phyloP scores from a whole-genome alignment of 2,329 filamentous ascomycete species.

The Fusarium aywerte region DNA sequence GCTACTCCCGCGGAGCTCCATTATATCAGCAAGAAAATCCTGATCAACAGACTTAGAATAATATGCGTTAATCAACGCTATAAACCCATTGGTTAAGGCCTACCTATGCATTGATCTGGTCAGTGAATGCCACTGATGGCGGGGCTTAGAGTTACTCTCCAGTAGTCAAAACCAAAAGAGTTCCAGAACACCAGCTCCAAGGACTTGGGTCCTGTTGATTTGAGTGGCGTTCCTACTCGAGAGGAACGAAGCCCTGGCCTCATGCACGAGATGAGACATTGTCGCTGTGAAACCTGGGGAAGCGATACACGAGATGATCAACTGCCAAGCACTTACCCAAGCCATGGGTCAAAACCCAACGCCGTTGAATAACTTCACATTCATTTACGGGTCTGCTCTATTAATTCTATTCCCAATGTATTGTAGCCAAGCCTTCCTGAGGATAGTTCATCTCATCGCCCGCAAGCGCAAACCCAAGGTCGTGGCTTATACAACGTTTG shows the following conservation, averaged over 20 bases:
- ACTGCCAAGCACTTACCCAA: background rate
- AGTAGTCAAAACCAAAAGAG: background rate
- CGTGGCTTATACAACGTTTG: background rate
- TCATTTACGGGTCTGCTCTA: too few relatives aligned
- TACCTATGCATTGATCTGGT: too few relatives aligned
- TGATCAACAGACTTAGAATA: too few relatives aligned
- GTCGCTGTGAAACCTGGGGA: background rate
- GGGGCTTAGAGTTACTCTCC: too few relatives aligned
- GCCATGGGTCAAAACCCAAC: too few relatives aligned
- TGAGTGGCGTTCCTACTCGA: background rate
- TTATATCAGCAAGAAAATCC: too few relatives aligned
- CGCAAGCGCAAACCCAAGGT: background rate
- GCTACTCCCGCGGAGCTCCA: too few relatives aligned
- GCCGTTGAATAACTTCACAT: too few relatives aligned
- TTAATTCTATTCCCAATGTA: background rate
- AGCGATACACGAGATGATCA: background rate
- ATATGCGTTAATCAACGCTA: too few relatives aligned
- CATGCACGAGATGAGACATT: background rate
- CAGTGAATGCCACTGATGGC: background rate
- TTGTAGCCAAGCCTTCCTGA: background rate
- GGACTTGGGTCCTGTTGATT: background rate
- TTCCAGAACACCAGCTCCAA: background rate
- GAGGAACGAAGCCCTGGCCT: background rate
- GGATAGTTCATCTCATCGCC: constrained; percentile 14
- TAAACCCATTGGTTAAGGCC: too few relatives aligned